phyloP scores from a whole-genome alignment of 139 green algal species.

The Protoeuglena noctilucae region DNA sequence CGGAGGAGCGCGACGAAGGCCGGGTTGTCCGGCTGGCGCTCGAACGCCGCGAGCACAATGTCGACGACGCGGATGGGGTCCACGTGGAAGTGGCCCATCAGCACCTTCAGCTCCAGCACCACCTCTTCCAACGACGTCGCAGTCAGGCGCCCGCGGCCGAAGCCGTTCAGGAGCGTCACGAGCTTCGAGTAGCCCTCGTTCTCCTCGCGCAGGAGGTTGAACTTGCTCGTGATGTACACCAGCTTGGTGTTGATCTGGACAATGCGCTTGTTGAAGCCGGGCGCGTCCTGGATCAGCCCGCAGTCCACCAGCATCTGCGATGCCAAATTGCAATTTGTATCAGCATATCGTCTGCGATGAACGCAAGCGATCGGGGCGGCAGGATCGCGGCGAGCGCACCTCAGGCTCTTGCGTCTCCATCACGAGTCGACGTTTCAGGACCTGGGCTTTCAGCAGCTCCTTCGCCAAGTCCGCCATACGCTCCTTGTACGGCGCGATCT shows the following conservation, averaged over 20 bases:
- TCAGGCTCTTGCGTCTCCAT: too few relatives aligned
- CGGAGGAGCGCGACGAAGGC: conserved; percentile 22
- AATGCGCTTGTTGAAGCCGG: too few relatives aligned
- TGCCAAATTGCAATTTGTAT: too few relatives aligned
- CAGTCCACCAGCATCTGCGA: too few relatives aligned
- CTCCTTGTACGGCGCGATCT: too few relatives aligned
- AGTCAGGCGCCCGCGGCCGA: conserved; percentile 6
- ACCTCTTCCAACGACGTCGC: not conserved
- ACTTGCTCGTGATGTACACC: conserved; percentile 37
- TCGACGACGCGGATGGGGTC: conserved; percentile 75
- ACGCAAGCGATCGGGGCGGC: too few relatives aligned
- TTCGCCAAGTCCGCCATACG: too few relatives aligned
- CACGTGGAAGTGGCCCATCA: conserved; percentile 79
- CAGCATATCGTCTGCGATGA: too few relatives aligned
- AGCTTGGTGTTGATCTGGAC: not conserved
- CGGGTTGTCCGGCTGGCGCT: conserved; percentile 20
- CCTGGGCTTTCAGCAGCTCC: too few relatives aligned
- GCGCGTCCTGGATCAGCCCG: too few relatives aligned
- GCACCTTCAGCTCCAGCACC: conserved; percentile 30
- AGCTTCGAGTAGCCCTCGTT: conserved; percentile 81
- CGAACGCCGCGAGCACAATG: conserved; percentile 49
- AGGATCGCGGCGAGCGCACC: too few relatives aligned
- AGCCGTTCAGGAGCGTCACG: conserved; percentile 29
- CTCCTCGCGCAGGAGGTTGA: conserved; percentile 80
- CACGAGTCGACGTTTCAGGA: too few relatives aligned